Evolutionary conservation across 768 basidiomycete species (phyloP).

Genomic region (Mycena kentingensis): DNA sequence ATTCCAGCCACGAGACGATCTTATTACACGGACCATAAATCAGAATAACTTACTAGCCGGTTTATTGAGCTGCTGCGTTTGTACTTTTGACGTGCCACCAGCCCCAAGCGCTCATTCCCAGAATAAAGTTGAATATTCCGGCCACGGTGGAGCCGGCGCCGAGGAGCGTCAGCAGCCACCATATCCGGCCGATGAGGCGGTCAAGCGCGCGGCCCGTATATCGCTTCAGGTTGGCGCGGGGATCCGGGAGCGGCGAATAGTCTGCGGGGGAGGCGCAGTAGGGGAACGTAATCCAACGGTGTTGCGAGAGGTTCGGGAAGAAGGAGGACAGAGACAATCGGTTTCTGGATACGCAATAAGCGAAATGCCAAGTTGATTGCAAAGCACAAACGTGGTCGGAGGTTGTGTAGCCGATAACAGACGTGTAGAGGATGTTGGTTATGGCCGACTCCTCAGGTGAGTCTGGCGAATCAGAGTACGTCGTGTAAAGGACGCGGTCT

Average conservation of each 20-base stretch:
- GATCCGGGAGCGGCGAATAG: constrained; percentile 58
- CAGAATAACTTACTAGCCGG: background rate
- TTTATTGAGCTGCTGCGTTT: background rate
- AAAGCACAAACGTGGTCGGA: constrained; percentile 83
- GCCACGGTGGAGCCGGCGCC: constrained; percentile 77
- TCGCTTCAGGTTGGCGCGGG: constrained; percentile 54
- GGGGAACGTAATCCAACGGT: constrained; percentile 39
- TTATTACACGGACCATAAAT: too few species aligned
- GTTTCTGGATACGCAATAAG: constrained; percentile 59
- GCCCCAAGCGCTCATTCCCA: constrained; percentile 67
- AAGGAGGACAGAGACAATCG: constrained; percentile 73
- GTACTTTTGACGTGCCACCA: constrained; percentile 49
- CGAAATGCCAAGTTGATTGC: background rate
- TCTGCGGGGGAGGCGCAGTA: constrained; percentile 51
- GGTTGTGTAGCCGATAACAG: constrained; percentile 79
- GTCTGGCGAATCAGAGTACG: constrained; percentile 64
- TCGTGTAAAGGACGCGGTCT: constrained; percentile 86
- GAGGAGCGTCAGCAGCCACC: constrained; percentile 74
- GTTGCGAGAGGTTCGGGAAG: constrained; percentile 47
- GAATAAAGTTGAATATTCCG: constrained; percentile 70
- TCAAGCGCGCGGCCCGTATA: constrained; percentile 69
- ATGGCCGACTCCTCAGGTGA: constrained; percentile 53
- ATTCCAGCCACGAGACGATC: background rate
- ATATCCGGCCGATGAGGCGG: constrained; percentile 72
- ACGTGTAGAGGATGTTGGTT: constrained; percentile 72